Conservation (phyloP, 805 yeast species). For the Metschnikowia peoriensis region DNA sequence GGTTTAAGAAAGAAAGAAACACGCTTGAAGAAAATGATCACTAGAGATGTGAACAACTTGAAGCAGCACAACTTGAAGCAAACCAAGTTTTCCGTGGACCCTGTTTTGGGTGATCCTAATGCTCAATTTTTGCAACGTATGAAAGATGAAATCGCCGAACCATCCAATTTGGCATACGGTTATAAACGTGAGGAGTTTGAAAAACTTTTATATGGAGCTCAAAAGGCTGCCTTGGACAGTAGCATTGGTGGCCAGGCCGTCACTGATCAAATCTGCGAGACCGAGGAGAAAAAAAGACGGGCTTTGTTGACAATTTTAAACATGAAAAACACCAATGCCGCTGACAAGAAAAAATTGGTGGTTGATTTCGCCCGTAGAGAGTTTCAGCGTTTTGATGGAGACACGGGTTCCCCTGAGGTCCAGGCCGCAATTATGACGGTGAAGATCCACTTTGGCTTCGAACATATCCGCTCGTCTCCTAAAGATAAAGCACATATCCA, state of each 20-base stretch:
- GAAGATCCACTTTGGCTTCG: slow-evolving; percentile 71
- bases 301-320: slow-evolving; percentile 69
- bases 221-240: slow-evolving; percentile 51
- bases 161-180: slow-evolving; percentile 59
- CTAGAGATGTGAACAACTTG: slow-evolving; percentile 36
- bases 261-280: slow-evolving; percentile 26
- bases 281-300: slow-evolving; percentile 58
- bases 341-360: slow-evolving; percentile 58
- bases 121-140: slow-evolving; percentile 70
- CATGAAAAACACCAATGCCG: slow-evolving; percentile 65
- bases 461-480: slow-evolving; percentile 62
- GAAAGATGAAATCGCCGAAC: slow-evolving; percentile 63
- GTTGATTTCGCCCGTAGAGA: slow-evolving; percentile 68
- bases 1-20: slow-evolving; percentile 38
- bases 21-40: slow-evolving; percentile 40
- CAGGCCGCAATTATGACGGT: slow-evolving; percentile 91
- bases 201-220: slow-evolving; percentile 74
- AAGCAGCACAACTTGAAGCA: slow-evolving; percentile 37
- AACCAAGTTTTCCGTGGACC: slow-evolving; percentile 55
- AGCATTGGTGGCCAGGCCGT: slow-evolving; percentile 30
- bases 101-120: slow-evolving; percentile 72
- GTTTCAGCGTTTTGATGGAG: slow-evolving; percentile 81
- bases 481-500: slow-evolving; percentile 75
- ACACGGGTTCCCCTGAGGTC: slow-evolving; percentile 93
- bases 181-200: slow-evolving; percentile 66